Percentiles rank a stretch among this genome's conserved stretches.
These are phyloP conservation scores for Cystobasidiaceae sp. DNA, from an alignment of 1,284 basidiomycete species.

Conservation along the genomic window DNA sequence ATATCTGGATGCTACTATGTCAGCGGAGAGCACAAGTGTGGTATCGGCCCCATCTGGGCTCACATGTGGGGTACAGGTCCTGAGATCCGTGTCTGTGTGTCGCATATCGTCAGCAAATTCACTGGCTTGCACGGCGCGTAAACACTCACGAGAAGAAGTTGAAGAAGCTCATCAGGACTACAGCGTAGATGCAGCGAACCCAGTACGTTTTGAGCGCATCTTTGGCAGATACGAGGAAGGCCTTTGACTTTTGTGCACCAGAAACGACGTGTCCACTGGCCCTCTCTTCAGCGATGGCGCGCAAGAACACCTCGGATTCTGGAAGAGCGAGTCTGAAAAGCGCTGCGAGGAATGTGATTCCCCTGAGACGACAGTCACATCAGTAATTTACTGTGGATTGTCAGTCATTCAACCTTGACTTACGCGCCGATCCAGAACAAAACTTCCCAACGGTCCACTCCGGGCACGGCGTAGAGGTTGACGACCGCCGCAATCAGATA, in stretches of 20 bases:
- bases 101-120: neutral
- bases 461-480: conserved; percentile 38
- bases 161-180: conserved; percentile 58
- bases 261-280: conserved; percentile 47
- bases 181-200: conserved; percentile 75
- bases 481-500: conserved; percentile 40
- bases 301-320: conserved; percentile 68
- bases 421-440: conserved; percentile 51
- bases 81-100: neutral
- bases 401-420: neutral
- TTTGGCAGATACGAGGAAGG: conserved; percentile 65
- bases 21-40: neutral
- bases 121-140: conserved; percentile 53
- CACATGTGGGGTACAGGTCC: conserved; percentile 38
- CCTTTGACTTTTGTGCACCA: conserved; percentile 56
- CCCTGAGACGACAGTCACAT: conserved; percentile 48
- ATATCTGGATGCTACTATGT: conserved; percentile 62
- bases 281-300: conserved; percentile 47
- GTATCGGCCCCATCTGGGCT: conserved; percentile 21
- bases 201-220: conserved; percentile 79
- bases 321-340: conserved; percentile 67
- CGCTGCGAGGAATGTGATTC: conserved; percentile 69
- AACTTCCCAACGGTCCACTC: conserved; percentile 49
- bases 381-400: neutral
- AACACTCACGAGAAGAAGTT: conserved; percentile 83